These are phyloP conservation scores for Fusarium setosum DNA, from an alignment of 2,329 filamentous ascomycete genomes.

Conservation along the genomic window DNA sequence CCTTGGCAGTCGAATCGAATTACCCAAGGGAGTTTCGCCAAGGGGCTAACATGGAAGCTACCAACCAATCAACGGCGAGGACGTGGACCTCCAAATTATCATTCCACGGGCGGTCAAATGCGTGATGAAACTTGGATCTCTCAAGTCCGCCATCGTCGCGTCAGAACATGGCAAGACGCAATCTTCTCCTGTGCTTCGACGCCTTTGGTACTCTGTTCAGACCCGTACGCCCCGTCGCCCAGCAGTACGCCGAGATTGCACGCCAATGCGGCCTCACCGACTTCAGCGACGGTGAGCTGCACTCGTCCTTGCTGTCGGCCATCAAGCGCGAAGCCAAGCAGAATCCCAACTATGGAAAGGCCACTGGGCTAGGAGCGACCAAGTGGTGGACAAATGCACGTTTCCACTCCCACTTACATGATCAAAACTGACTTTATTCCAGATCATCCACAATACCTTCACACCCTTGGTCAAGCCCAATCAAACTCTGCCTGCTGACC, in stretches of 20 bases:
- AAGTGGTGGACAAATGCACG: slow-evolving; percentile 38
- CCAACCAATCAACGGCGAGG: too few relatives aligned
- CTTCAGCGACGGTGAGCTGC: slow-evolving; percentile 27
- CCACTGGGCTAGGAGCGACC: slow-evolving; percentile 26
- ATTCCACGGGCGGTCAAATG: too few relatives aligned
- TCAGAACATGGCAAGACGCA: slow-evolving; percentile 45
- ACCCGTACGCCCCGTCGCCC: slow-evolving; percentile 20
- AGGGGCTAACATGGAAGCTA: too few relatives aligned
- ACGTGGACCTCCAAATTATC: too few relatives aligned
- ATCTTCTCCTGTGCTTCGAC: slow-evolving; percentile 34
- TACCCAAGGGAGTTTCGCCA: too few relatives aligned
- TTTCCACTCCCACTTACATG: background rate
- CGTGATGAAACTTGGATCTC: too few relatives aligned
- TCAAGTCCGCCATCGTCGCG: too few relatives aligned
- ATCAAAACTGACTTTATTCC: background rate
- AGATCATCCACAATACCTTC: slow-evolving; percentile 36
- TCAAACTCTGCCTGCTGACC: slow-evolving; percentile 12
- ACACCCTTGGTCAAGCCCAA: slow-evolving; percentile 10
- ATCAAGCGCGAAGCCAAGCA: slow-evolving; percentile 26
- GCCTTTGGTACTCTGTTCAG: slow-evolving; percentile 31
- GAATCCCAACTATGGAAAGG: slow-evolving; percentile 36
- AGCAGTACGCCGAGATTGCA: slow-evolving; percentile 33
- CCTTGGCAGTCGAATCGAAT: too few relatives aligned
- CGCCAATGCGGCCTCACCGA: slow-evolving; percentile 29
- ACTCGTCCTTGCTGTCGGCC: slow-evolving; percentile 14